These are phyloP conservation scores for Epichloe baconii DNA, from an alignment of 2,329 filamentous ascomycete species.

Conservation along the genomic window DNA sequence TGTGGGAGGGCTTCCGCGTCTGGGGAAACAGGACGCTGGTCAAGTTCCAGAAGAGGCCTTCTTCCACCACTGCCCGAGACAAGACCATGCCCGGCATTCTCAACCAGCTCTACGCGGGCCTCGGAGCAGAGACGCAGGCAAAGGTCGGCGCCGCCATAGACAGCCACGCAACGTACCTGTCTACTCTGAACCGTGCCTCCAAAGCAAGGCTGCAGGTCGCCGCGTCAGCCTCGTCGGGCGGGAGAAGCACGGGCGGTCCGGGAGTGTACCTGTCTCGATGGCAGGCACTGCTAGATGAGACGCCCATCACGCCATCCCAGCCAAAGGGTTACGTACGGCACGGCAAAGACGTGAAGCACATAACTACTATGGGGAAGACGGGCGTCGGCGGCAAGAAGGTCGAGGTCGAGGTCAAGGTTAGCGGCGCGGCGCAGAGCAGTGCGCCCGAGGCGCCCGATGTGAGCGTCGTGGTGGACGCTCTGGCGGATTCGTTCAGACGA, in stretches of 20 bases:
- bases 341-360: slow-evolving; percentile 38
- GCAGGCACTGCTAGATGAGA: slow-evolving; percentile 59
- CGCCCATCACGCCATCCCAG: slow-evolving; percentile 49
- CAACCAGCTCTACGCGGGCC: slow-evolving; percentile 26
- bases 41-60: slow-evolving; percentile 33
- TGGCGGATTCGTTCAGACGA: slow-evolving; percentile 27
- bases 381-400: slow-evolving; percentile 17
- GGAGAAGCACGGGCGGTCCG: slow-evolving; percentile 41
- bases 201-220: slow-evolving; percentile 42
- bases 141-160: slow-evolving; percentile 40
- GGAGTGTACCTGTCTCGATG: slow-evolving; percentile 61
- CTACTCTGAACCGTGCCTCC: slow-evolving; percentile 39
- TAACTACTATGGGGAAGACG: slow-evolving; percentile 29
- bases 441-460: slow-evolving; percentile 18
- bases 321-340: slow-evolving; percentile 37
- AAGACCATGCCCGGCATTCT: slow-evolving; percentile 25
- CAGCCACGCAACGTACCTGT: slow-evolving; percentile 47
- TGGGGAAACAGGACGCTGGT: slow-evolving; percentile 47
- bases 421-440: slow-evolving; percentile 11
- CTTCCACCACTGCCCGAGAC: too few species aligned
- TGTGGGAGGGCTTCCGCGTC: slow-evolving; percentile 44
- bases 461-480: slow-evolving; percentile 16
- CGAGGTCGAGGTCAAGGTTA: slow-evolving; percentile 4
- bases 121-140: slow-evolving; percentile 33
- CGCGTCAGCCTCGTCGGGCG: slow-evolving; percentile 11